phyloP scores from a whole-genome alignment of 352 stramenopile species.

The Phytophthora palmivora region DNA sequence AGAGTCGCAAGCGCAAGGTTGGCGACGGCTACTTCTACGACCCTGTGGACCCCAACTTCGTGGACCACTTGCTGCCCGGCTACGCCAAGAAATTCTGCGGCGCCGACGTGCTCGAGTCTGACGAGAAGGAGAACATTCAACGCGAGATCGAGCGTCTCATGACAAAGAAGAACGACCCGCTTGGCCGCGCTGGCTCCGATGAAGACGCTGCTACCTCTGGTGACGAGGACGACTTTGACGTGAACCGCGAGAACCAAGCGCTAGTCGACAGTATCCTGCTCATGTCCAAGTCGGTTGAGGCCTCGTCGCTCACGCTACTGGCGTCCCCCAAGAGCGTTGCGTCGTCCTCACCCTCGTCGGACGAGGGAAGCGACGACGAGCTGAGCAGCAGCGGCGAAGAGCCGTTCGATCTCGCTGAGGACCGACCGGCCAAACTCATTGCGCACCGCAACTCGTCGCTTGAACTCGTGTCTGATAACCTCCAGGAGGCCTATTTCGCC shows the following conservation, averaged over 20 bases:
- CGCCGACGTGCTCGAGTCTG: slow-evolving; percentile 63
- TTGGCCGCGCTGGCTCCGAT: slow-evolving; percentile 33
- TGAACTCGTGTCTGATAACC: slow-evolving; percentile 77
- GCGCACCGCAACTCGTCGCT: slow-evolving; percentile 49
- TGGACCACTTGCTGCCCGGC: slow-evolving; percentile 82
- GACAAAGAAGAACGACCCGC: slow-evolving; percentile 68
- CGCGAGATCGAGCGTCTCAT: slow-evolving; percentile 84
- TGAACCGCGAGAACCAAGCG: slow-evolving; percentile 67
- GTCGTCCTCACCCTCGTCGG: slow-evolving; percentile 53
- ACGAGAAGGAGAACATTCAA: slow-evolving; percentile 87
- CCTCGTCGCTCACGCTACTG: slow-evolving; percentile 54
- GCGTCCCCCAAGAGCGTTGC: slow-evolving; percentile 72
- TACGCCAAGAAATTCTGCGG: slow-evolving; percentile 85
- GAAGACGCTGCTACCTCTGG: slow-evolving; percentile 21
- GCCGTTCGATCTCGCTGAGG: slow-evolving; percentile 41
- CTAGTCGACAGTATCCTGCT: slow-evolving; percentile 82
- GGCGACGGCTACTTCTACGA: slow-evolving; percentile 87
- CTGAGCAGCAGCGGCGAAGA: slow-evolving; percentile 46
- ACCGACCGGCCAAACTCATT: slow-evolving; percentile 39
- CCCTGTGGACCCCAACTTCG: slow-evolving; percentile 85
- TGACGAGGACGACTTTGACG: slow-evolving; percentile 39
- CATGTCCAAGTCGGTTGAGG: slow-evolving; percentile 76
- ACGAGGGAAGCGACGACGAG: slow-evolving; percentile 60
- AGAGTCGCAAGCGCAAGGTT: slow-evolving; percentile 85
- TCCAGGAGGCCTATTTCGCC: slow-evolving; percentile 76